Percentiles rank a stretch among this genome's conserved stretches.
Evolutionary conservation across 164 flowering plant species (phyloP).

Genomic region (Saururus chinensis): DNA sequence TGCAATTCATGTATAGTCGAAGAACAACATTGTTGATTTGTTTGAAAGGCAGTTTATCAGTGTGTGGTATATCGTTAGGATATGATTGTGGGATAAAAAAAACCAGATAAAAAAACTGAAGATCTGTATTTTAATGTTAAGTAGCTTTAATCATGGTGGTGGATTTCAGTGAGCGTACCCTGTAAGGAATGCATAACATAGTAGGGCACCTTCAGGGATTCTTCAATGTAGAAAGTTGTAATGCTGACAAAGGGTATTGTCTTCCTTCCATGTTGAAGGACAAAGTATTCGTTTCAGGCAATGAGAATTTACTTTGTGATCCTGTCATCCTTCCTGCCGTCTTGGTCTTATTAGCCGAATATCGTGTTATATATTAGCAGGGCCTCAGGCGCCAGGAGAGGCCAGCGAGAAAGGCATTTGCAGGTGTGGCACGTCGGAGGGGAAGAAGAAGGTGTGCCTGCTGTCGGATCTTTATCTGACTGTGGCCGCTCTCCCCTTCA

Average conservation of each 20-base stretch:
- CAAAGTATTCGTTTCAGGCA: neutral
- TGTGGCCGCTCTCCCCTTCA: too few species aligned
- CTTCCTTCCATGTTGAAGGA: neutral
- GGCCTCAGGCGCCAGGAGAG: too few species aligned
- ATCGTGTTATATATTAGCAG: too few species aligned
- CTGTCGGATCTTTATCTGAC: too few species aligned
- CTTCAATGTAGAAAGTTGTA: neutral
- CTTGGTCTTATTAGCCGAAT: too few species aligned
- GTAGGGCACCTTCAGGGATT: neutral
- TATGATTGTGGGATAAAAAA: neutral
- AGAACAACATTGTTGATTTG: neutral
- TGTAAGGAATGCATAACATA: neutral
- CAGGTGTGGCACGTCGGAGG: too few species aligned
- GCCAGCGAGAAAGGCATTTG: too few species aligned
- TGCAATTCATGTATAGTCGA: conserved; percentile 14
- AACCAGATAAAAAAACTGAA: too few species aligned
- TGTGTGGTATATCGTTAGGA: neutral
- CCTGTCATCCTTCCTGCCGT: too few species aligned
- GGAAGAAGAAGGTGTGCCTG: too few species aligned
- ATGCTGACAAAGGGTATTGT: neutral
- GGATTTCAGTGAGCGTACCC: neutral
- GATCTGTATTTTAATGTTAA: neutral
- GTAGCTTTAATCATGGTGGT: neutral
- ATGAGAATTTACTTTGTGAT: too few species aligned
- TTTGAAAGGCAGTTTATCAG: neutral